These are phyloP conservation scores for Mycotypha africana DNA, from an alignment of 371 early-diverging fungal species.

Conservation along the genomic window DNA sequence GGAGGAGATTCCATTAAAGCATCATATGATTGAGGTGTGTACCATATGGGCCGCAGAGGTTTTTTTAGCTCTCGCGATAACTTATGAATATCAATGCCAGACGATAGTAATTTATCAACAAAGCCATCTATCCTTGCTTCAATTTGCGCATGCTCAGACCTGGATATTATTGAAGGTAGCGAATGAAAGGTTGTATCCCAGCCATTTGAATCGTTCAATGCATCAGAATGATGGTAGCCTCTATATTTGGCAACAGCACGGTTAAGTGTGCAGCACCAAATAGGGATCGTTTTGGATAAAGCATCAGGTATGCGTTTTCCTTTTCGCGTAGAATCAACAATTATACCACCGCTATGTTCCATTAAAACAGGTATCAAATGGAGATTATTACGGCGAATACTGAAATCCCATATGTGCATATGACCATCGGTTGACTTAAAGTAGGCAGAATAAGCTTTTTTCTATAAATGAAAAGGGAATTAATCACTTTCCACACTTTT, in stretches of 20 bases:
- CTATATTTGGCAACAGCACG: constrained; percentile 31
- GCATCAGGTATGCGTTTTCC: constrained; percentile 86
- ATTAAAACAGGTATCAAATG: constrained; percentile 62
- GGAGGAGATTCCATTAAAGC: constrained; percentile 36
- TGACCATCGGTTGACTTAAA: constrained; percentile 93
- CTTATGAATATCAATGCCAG: constrained; percentile 46
- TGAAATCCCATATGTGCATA: constrained; percentile 79
- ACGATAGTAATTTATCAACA: constrained; percentile 51
- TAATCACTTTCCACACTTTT: too few relatives aligned
- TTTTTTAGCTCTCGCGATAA: constrained; percentile 40
- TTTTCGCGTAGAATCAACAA: constrained; percentile 83
- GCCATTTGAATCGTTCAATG: not conserved
- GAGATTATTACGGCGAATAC: constrained; percentile 69
- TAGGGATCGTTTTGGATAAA: constrained; percentile 80
- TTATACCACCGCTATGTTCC: constrained; percentile 60
- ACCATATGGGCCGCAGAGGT: constrained; percentile 80
- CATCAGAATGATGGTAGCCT: not conserved
- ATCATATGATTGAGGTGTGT: constrained; percentile 58
- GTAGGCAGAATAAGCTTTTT: constrained; percentile 62
- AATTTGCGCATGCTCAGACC: constrained; percentile 75
- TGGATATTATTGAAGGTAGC: constrained; percentile 57
- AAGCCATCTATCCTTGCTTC: constrained; percentile 49
- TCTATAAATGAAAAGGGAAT: constrained; percentile 19
- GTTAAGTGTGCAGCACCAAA: constrained; percentile 82
- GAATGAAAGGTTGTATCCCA: constrained; percentile 67